Percentiles rank a stretch among this genome's conserved stretches.
phyloP scores from a whole-genome alignment of 129 eudicot genomes.

The Pseudognaphalium luteoalbum region DNA sequence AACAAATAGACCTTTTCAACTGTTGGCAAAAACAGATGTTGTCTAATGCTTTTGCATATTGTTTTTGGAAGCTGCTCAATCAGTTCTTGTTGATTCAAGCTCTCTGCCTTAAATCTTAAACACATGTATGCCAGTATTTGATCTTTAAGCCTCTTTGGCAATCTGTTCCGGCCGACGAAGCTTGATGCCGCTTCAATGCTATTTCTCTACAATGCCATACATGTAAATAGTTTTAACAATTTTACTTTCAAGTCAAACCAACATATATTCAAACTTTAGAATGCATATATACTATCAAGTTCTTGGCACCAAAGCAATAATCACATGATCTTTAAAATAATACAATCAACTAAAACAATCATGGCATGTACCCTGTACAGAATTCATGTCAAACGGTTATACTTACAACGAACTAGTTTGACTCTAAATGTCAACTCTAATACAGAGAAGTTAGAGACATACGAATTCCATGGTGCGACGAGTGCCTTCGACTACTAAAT shows the following conservation, averaged over 20 bases:
- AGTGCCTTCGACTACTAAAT: constrained; percentile 94
- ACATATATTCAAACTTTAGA: not conserved
- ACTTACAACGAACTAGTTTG: not conserved
- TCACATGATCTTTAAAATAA: not conserved
- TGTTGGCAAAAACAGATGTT: constrained; percentile 76
- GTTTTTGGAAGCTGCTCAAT: constrained; percentile 87
- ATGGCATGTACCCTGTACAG: constrained; percentile 3
- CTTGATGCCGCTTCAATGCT: constrained; percentile 95
- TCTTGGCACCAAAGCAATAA: not conserved
- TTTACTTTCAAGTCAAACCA: constrained; percentile 22
- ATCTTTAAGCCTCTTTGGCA: constrained; percentile 77
- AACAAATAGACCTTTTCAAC: constrained; percentile 73
- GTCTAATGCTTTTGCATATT: constrained; percentile 77
- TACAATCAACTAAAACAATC: not conserved
- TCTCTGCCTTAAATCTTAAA: constrained; percentile 87
- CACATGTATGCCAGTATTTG: constrained; percentile 94
- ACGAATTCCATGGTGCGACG: constrained; percentile 97
- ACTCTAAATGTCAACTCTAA: not conserved
- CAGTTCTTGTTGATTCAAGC: constrained; percentile 79
- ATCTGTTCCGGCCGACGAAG: constrained; percentile 74
- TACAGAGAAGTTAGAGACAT: constrained; percentile 24
- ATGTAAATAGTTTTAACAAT: constrained; percentile 7
- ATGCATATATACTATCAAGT: not conserved
- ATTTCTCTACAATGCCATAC: constrained; percentile 56
- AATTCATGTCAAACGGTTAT: not conserved